phyloP scores from a whole-genome alignment of 2,329 filamentous ascomycete species.

The Ophiostoma perfectum region DNA sequence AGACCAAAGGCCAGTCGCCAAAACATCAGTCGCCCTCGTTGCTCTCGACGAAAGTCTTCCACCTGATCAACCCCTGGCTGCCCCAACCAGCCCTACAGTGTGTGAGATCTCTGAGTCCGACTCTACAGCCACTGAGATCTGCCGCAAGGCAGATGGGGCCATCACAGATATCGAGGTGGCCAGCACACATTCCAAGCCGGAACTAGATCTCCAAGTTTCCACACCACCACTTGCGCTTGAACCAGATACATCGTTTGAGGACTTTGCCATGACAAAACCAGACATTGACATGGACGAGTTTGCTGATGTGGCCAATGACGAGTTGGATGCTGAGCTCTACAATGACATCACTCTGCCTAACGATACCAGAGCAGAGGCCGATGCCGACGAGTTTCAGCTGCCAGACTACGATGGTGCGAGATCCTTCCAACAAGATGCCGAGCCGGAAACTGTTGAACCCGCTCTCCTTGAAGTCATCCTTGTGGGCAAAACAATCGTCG shows the following conservation, averaged over 20 bases:
- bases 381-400: background rate
- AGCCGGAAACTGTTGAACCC: background rate
- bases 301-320: background rate
- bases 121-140: conserved; percentile 4
- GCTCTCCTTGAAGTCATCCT: background rate
- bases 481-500: background rate
- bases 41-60: background rate
- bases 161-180: background rate
- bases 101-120: conserved; percentile 12
- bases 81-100: background rate
- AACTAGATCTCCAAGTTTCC: background rate
- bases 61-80: background rate
- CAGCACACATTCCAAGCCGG: background rate
- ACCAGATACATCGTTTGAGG: background rate
- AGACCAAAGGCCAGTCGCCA: background rate
- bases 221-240: background rate
- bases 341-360: background rate
- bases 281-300: conserved; percentile 16
- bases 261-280: conserved; percentile 20
- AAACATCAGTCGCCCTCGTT: background rate
- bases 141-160: background rate
- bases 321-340: background rate
- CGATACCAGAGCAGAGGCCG: background rate
- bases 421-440: background rate
- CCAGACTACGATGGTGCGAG: background rate